Base-by-base conservation (phyloP, 2,329 filamentous ascomycete genomes). In the Emmonsia crescens region DNA sequence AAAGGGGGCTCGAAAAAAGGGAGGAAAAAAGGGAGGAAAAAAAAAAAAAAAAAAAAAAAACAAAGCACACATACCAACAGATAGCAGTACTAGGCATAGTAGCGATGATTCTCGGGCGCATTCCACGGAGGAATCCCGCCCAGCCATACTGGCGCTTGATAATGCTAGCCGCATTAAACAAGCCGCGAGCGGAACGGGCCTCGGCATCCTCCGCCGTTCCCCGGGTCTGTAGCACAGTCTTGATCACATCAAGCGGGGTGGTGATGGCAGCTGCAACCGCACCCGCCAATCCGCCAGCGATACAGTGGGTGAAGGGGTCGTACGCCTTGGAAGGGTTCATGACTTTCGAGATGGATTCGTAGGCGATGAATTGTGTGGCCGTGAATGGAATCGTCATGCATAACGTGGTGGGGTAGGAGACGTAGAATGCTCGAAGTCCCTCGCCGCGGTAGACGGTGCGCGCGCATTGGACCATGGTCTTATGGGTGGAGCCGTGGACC, bases 1-100 rank as follows among this genome's bases (percentile, higher is more conserved):
- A n/a, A 21, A 49, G 57, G 21, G 19, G 49, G 31, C 31, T 55
- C 12, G 38, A 27, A 19, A 51, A 24, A 24, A 4, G 48, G 16
- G 27, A 14, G 31, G 51, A 19, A 10, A 10, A 42, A n/a, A n/a
- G 31, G 60, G 29, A 51, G 29, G 33, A 6, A 52, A 42, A 27
- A 40, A 63, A 16, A 33, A n/a, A 51, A 49, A 46, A 19, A 33
- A 10, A 49, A 38, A 29, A 38, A 62, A 5, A 38, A 14, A 56
- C 46, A 14, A 21, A 40, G 9, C 40, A 59, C 58, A 75, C 81
- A 71, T 74, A 94, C 94, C 94, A 99, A 82, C 94, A 99, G 72
- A 99, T 99, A n/a, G 94, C 94, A 40, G 94, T 99, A 78, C 92
- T 96, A 24, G 94, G 94, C 89, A 97, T 97, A 1, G 94, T 96